phyloP scores from a whole-genome alignment of 139 green algal genomes.

The Volvox reticuliferus region DNA sequence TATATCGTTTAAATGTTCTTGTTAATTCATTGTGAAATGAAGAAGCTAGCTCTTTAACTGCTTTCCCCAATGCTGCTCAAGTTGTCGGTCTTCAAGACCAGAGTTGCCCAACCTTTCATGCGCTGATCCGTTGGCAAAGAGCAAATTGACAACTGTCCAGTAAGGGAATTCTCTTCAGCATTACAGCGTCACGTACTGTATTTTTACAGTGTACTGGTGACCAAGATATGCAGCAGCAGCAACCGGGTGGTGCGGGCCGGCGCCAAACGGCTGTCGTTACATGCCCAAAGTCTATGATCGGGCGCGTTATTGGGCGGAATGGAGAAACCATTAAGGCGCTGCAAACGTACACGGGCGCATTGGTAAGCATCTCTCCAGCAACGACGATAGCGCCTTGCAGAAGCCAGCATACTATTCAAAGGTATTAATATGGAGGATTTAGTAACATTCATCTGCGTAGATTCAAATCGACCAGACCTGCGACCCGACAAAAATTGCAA shows the following conservation, averaged over 20 bases:
- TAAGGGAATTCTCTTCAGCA: too few species aligned
- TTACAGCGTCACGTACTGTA: too few species aligned
- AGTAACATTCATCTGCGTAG: background rate
- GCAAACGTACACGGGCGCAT: constrained; percentile 79
- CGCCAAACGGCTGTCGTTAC: constrained; percentile 41
- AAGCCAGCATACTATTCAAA: background rate
- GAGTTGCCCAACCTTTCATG: too few species aligned
- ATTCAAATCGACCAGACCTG: constrained; percentile 37
- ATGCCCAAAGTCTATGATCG: constrained; percentile 88
- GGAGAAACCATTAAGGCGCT: constrained; percentile 91
- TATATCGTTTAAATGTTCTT: too few species aligned
- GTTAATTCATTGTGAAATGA: too few species aligned
- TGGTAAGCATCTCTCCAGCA: constrained; percentile 36
- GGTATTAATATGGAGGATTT: background rate
- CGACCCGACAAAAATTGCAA: constrained; percentile 57
- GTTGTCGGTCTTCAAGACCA: too few species aligned
- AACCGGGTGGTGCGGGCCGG: background rate
- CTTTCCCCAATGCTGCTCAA: too few species aligned
- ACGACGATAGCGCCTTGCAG: background rate
- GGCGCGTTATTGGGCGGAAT: constrained; percentile 80
- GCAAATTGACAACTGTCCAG: too few species aligned
- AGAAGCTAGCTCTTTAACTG: too few species aligned
- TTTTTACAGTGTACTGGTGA: background rate
- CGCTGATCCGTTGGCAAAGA: too few species aligned
- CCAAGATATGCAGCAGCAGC: constrained; percentile 21